Evolutionary conservation across 179 eudicot species (phyloP), one percentile per base, ranked within the genome.

Genomic region (Drosera spatulata): DNA sequence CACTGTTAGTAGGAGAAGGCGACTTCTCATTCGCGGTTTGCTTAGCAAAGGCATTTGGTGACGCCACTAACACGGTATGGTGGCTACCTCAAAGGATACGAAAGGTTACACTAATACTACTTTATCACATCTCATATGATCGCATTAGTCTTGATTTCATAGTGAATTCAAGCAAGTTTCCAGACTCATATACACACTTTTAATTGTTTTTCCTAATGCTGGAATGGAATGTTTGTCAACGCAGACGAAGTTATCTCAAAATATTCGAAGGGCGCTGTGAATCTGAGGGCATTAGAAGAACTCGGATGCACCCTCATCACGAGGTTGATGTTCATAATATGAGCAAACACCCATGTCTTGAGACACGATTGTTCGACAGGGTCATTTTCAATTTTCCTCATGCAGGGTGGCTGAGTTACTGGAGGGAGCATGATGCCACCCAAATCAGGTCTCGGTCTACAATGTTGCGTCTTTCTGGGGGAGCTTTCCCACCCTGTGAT

Each of bases 1-100:
- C 69, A 60, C 56, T 73, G 12, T 39, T 73, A 4, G 73, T 73
- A 3, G 77, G 77, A 6, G 77, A 73, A 39, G 77, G 77, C n/a
- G 77, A 73, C 47, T 73, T 68, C 61, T 73, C 77, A 3, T 73
- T 73, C 43, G 60, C 77, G 3, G 9, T 53, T 3, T 60, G 63
- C 33, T 64, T 73, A 44, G 73, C 77, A 3, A 12, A 4, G 53
- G 68, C 73, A 55, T 73, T 73, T 61, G 64, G 67, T 38, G 61
- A 69, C 47, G 73, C 64, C 40, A 38, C 57, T n/a, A 73, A 73
- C 60, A 69, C 68, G 13, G 57, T 60, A 69, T 73, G 13, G 57
- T 60, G 33, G 77, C 73, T 11, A 51, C 77, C 41, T 64, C 77
- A 22, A 60, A 64, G 13, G 64, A 54, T 54, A 1, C 39, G 2